Percentiles rank a stretch among this genome's conserved stretches.
Conservation (phyloP, 345 rosid genomes). For the Mangifera indica region DNA sequence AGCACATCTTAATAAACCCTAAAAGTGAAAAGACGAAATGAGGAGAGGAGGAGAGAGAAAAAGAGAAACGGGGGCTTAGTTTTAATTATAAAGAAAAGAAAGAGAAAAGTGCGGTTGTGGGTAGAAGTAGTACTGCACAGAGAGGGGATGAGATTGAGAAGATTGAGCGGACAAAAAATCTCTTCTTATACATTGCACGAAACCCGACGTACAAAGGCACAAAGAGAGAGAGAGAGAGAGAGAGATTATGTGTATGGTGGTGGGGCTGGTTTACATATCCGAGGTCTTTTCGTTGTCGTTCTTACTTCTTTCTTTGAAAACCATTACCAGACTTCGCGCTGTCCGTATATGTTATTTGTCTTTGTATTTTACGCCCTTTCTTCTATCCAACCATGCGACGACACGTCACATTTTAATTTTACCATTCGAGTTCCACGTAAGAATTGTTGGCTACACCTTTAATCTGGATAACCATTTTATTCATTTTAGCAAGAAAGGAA, state of each 20-base stretch:
- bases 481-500: too few species aligned
- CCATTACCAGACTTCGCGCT: too few species aligned
- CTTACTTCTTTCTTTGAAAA: constrained; percentile 19
- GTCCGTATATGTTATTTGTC: too few species aligned
- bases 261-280: constrained; percentile 23
- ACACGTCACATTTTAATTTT: too few species aligned
- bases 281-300: constrained; percentile 23
- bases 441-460: too few species aligned
- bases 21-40: background rate
- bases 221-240: constrained; percentile 1
- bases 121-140: background rate
- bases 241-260: too few species aligned
- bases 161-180: constrained; percentile 4
- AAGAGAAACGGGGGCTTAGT: background rate
- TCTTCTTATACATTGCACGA: constrained; percentile 19
- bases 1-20: constrained; percentile 25
- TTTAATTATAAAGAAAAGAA: background rate
- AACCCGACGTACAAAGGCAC: constrained; percentile 7
- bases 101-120: constrained; percentile 10
- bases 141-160: background rate
- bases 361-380: too few species aligned
- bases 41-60: background rate
- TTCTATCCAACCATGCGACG: too few species aligned
- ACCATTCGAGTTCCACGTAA: too few species aligned
- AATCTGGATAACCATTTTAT: too few species aligned